Evolutionary conservation across 2,329 filamentous ascomycete genomes (phyloP).

Genomic region (Aspergillus proliferans): DNA sequence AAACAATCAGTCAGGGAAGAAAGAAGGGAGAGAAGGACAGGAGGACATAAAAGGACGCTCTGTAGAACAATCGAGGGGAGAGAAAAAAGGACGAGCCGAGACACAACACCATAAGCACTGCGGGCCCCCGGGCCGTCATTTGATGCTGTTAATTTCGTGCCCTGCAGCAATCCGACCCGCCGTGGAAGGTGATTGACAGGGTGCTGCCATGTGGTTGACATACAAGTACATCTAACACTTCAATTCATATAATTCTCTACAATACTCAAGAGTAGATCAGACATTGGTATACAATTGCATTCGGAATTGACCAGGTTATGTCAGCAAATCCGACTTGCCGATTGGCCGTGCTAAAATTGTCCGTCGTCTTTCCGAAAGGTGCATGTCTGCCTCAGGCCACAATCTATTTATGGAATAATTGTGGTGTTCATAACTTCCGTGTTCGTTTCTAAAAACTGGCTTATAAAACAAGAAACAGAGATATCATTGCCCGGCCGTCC

Average conservation of each 20-base stretch:
- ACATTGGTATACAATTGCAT: no score
- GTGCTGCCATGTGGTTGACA: not conserved
- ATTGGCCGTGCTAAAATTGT: no score
- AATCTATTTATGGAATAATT: no score
- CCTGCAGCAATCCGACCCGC: constrained; percentile 1
- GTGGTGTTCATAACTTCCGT: constrained; percentile 1
- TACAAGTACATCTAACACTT: no score
- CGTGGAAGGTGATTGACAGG: not conserved
- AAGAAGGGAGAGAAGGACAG: constrained; percentile 8
- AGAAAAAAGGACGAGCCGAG: no score
- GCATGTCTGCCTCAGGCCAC: no score
- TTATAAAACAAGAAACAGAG: not conserved
- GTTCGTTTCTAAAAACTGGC: constrained; percentile 13
- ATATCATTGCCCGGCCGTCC: constrained; percentile 1
- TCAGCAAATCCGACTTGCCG: no score
- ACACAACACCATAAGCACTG: constrained; percentile 1
- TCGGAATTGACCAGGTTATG: no score
- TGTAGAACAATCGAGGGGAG: not conserved
- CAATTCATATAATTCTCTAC: no score
- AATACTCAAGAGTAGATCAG: no score
- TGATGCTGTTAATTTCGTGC: not conserved
- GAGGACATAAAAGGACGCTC: constrained; percentile 5
- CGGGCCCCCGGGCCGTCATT: constrained; percentile 14
- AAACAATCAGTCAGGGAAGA: not conserved
- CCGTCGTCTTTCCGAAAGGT: no score